These are phyloP conservation scores for Pontederia paniculata DNA, from an alignment of 176 grass and related monocot species.

Conservation along the genomic window DNA sequence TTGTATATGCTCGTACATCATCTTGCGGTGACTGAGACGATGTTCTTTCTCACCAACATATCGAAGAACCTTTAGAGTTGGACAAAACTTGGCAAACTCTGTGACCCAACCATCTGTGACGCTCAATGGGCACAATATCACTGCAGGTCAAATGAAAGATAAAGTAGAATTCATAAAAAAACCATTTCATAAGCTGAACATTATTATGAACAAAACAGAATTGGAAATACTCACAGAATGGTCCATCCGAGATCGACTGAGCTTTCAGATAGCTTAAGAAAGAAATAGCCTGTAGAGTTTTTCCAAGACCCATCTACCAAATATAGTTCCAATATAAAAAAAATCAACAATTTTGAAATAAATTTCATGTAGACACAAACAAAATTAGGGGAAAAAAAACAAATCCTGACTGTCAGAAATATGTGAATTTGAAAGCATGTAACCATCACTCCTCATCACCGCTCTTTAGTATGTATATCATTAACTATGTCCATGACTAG, in stretches of 20 bases:
- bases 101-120: constrained; percentile 71
- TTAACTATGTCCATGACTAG: too few relatives aligned
- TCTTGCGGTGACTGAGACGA: constrained; percentile 43
- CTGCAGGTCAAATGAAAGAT: constrained; percentile 26
- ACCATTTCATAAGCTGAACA: not conserved
- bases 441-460: too few relatives aligned
- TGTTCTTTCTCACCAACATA: constrained; percentile 68
- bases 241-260: constrained; percentile 35
- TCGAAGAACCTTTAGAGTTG: constrained; percentile 41
- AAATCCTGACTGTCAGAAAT: too few relatives aligned
- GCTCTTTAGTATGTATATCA: too few relatives aligned
- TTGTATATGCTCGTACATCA: constrained; percentile 32
- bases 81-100: constrained; percentile 72
- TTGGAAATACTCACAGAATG: constrained; percentile 46
- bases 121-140: constrained; percentile 83
- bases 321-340: not conserved
- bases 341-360: not conserved
- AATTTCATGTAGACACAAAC: not conserved
- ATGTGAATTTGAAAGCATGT: too few relatives aligned
- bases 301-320: constrained; percentile 86
- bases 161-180: too few relatives aligned
- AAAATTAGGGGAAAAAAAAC: too few relatives aligned
- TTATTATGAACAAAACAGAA: not conserved
- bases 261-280: constrained; percentile 70
- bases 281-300: constrained; percentile 88